Evolutionary conservation across 179 eudicot species (phyloP).

Genomic region (Silene noctiflora): DNA sequence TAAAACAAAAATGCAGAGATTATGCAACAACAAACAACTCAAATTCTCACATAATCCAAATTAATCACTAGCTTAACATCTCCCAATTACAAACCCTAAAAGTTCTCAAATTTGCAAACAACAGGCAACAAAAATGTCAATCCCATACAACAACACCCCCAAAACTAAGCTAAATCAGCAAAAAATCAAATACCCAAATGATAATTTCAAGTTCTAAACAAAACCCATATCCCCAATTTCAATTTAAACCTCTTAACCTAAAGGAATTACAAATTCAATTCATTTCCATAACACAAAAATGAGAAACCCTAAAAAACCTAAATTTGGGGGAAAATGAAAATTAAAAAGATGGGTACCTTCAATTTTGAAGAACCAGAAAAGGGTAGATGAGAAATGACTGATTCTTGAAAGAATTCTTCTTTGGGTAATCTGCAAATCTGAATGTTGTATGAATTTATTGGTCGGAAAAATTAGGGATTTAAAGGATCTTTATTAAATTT

Average conservation of each 20-base stretch:
- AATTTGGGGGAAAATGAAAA: slow-evolving; percentile 12
- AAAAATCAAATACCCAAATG: slow-evolving; percentile 18
- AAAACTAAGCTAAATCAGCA: slow-evolving; percentile 24
- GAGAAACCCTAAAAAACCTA: slow-evolving; percentile 20
- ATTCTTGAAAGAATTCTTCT: slow-evolving; percentile 14
- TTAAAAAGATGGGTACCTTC: slow-evolving; percentile 31
- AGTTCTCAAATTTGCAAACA: slow-evolving; percentile 15
- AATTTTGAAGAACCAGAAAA: slow-evolving; percentile 20
- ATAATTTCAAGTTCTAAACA: slow-evolving; percentile 5
- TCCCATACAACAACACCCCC: not conserved
- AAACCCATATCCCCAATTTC: slow-evolving; percentile 26
- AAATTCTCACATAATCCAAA: not conserved
- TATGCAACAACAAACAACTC: slow-evolving; percentile 12
- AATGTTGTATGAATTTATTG: slow-evolving; percentile 25
- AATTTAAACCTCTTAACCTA: not conserved
- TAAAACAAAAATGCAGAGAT: not conserved
- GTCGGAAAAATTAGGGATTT: slow-evolving; percentile 8
- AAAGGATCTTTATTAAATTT: not conserved
- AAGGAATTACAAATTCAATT: not conserved
- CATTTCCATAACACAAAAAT: not conserved
- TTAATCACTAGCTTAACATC: slow-evolving; percentile 4
- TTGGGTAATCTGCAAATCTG: slow-evolving; percentile 29
- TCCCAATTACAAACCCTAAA: slow-evolving; percentile 28
- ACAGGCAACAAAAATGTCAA: slow-evolving; percentile 4
- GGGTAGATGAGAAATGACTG: slow-evolving; percentile 23